These are phyloP conservation scores for Volvox reticuliferus DNA, from an alignment of 139 green algal genomes.

Conservation along the genomic window DNA sequence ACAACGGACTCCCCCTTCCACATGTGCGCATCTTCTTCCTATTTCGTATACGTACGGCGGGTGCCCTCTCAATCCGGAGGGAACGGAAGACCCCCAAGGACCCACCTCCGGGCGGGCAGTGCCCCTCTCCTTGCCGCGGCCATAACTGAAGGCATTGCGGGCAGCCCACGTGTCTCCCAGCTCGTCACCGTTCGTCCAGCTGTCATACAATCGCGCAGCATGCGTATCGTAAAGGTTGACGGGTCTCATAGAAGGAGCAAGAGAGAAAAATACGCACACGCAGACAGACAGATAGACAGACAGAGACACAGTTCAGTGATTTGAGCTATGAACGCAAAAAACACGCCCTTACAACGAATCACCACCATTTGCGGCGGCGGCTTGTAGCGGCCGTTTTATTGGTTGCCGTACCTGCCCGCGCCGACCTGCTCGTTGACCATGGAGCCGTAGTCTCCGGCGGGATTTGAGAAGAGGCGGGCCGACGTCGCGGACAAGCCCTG, in stretches of 20 bases:
- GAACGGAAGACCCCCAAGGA: background rate
- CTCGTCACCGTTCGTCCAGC: constrained; percentile 87
- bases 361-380: background rate
- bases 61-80: too few species aligned
- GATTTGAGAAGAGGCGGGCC: constrained; percentile 95
- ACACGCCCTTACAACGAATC: background rate
- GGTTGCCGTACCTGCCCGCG: constrained; percentile 55
- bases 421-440: constrained; percentile 99
- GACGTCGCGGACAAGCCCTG: constrained; percentile 77
- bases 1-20: too few species aligned
- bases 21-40: too few species aligned
- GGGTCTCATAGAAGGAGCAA: too few species aligned
- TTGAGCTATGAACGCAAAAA: too few species aligned
- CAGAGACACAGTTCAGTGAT: too few species aligned
- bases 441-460: constrained; percentile 94
- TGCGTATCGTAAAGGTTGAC: too few species aligned
- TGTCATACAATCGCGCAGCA: background rate
- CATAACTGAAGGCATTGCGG: constrained; percentile 96
- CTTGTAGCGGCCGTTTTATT: background rate
- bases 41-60: too few species aligned
- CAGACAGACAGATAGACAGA: too few species aligned
- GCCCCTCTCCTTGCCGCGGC: constrained; percentile 77
- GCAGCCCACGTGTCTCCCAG: constrained; percentile 96
- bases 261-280: too few species aligned
- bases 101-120: constrained; percentile 75